Percentiles rank a stretch among this genome's conserved stretches.
These are phyloP conservation scores for Termitomyces heimii DNA, from an alignment of 768 basidiomycete species.

Conservation along the genomic window DNA sequence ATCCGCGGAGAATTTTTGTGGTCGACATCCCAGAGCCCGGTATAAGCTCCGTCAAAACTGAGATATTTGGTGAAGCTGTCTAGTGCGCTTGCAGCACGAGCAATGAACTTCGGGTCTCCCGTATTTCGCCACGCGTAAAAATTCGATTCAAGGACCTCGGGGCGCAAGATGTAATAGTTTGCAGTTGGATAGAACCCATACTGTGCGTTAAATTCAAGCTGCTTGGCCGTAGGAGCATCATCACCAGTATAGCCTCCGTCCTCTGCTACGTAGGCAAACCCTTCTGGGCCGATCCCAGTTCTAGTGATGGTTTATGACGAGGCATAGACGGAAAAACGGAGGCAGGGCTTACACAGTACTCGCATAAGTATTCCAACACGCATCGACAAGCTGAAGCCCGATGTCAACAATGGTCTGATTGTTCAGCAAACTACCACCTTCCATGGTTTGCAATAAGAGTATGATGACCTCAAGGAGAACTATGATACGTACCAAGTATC, in stretches of 20 bases:
- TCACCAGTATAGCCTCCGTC: constrained; percentile 59
- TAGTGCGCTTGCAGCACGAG: constrained; percentile 58
- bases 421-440: constrained; percentile 62
- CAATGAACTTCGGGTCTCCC: constrained; percentile 61
- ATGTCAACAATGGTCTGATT: constrained; percentile 64
- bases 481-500: constrained; percentile 43
- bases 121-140: constrained; percentile 76
- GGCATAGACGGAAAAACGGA: background rate
- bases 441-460: constrained; percentile 18
- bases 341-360: constrained; percentile 49
- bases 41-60: constrained; percentile 31
- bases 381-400: constrained; percentile 60
- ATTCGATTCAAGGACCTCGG: constrained; percentile 76
- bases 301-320: constrained; percentile 24
- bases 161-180: constrained; percentile 57
- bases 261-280: constrained; percentile 52
- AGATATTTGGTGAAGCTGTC: constrained; percentile 54
- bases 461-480: constrained; percentile 49
- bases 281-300: constrained; percentile 74
- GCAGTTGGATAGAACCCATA: constrained; percentile 62
- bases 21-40: constrained; percentile 54
- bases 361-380: constrained; percentile 78
- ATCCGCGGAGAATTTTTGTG: constrained; percentile 32
- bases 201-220: constrained; percentile 46
- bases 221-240: constrained; percentile 24